Evolutionary conservation across 2,329 filamentous ascomycete genomes (phyloP), one percentile per base, ranked within the genome.

Genomic region (Fonsecaea pedrosoi): DNA sequence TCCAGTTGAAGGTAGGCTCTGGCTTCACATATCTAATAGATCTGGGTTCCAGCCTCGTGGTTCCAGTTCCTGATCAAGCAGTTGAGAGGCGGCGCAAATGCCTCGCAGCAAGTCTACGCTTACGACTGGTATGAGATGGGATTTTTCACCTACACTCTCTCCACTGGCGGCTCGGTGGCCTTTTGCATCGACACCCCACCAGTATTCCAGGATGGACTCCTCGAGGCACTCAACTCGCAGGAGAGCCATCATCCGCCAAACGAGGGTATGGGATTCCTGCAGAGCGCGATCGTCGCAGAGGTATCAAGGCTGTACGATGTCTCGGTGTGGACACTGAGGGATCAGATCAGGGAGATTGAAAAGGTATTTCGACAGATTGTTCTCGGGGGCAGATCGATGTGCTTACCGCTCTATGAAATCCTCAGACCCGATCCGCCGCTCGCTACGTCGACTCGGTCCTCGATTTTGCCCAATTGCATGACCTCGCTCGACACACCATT

Each of bases 401-500:
- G 34, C 63, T 64, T 32, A 38, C 18, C 55, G 18, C 32, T 30
- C 21, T 37, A 15, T 21, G 40, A 8, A 35, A 21, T 40, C 10
- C 5, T 35, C n/a, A 67, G 62, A 59, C n/a, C 30, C 60, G 64
- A 56, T 59, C 45, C 4, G 60, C 4, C 13, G 38, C 65, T 32
- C 13, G 38, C 12, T 18, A 62, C 21, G 35, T 50, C 57, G 67
- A 66, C 18, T 67, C 63, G 5, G 60, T 72, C n/a, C 73, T 74
- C 61, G 60, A 75, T 34, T 75, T 75, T 62, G 69, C 68, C 10
- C 62, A 69, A 12, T 72, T 77, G 1, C 76, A 78, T 64, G 74
- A 78, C 32, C 73, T 75, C 53, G 73, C 73, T 4, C 70, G 77
- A 10, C 77, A 78, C 62, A 71, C 73, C 25, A 74, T 76, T 30